These are phyloP conservation scores for Ceratocystis albifundus DNA, from an alignment of 2,329 filamentous ascomycete species.

Conservation along the genomic window DNA sequence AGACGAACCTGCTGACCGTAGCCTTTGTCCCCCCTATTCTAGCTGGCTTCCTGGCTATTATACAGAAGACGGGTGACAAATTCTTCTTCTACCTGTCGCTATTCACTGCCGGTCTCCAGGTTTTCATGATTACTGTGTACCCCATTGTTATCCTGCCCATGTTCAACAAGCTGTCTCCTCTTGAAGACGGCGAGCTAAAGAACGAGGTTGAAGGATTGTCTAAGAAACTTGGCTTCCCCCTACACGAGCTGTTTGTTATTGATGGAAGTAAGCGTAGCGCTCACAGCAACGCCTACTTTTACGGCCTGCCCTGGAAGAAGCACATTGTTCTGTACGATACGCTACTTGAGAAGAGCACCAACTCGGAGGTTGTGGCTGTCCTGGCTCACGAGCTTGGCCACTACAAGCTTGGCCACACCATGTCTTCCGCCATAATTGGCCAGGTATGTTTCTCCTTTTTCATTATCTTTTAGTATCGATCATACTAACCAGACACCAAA, in stretches of 20 bases:
- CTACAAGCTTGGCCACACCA: constrained; percentile 94
- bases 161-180: constrained; percentile 95
- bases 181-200: constrained; percentile 80
- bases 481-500: constrained; percentile 27
- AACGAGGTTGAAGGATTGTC: constrained; percentile 75
- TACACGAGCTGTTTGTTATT: constrained; percentile 88
- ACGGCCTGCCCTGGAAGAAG: constrained; percentile 97
- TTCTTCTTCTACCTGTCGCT: constrained; percentile 99
- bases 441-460: constrained; percentile 74
- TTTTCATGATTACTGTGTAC: constrained; percentile 93
- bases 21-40: constrained; percentile 78
- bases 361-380: constrained; percentile 86
- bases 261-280: constrained; percentile 79
- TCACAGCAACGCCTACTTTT: constrained; percentile 90
- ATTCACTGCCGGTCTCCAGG: constrained; percentile 77
- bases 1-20: constrained; percentile 72
- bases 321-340: constrained; percentile 99
- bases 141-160: constrained; percentile 85
- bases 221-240: constrained; percentile 74
- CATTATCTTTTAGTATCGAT: constrained; percentile 42
- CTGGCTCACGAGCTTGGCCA: constrained; percentile 92
- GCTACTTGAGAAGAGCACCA: constrained; percentile 85
- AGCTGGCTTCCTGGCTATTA: constrained; percentile 82
- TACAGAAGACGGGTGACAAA: constrained; percentile 81
- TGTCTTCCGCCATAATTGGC: constrained; percentile 19